Base-by-base conservation (phyloP, 768 basidiomycete genomes). In the Holtermannia corniformis region DNA sequence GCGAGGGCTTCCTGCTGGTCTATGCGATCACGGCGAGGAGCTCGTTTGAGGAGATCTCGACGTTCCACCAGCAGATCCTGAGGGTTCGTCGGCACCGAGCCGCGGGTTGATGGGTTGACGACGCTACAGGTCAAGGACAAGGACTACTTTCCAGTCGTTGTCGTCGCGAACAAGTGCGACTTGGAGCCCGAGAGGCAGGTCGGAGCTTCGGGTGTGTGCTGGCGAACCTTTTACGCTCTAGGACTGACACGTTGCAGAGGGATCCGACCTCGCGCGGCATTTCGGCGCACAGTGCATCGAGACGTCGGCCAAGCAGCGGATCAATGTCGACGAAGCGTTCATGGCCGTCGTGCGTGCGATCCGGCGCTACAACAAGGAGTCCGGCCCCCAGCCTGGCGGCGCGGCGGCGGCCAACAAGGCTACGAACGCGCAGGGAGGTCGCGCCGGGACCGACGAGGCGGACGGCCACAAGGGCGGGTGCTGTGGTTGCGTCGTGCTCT, bases 141-240 rank as follows among this genome's bases (percentile, higher is more conserved):
- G 70, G 92, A 95, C 67, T 80, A 82, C 4, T 90, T 96, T 79
- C 93, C 93, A 16, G 86, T 93, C 64, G 86, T 97, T 54, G 82
- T 96, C 50, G 89, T 95, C 7, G 93, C 90, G n/a, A 97, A 97
- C 78, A 96, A 97, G 75, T 86, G 86, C 65, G 93, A 97, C 73
- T 76, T 93, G 63, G 92, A 91, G 68, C 91, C 85, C 67, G 93
- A 97, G 73, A 81, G 93, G 51, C 92, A 96, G 73, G 93, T 97
- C 23, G 88, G 88, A 70, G 85, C 85, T 79, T 87, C 90, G 62
- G 92, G 92, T 88, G 24, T 52, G 76, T 65, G 16, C 21, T 37
- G 1, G 12, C n/a, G n/a, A n/a, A n/a, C n/a, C n/a, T n/a, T 11
- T 44, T 19, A 20, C 21, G n/a, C 22, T 42, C 27, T 44, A 26